Conservation (phyloP, 768 basidiomycete species). For the Trametes gibbosa region DNA sequence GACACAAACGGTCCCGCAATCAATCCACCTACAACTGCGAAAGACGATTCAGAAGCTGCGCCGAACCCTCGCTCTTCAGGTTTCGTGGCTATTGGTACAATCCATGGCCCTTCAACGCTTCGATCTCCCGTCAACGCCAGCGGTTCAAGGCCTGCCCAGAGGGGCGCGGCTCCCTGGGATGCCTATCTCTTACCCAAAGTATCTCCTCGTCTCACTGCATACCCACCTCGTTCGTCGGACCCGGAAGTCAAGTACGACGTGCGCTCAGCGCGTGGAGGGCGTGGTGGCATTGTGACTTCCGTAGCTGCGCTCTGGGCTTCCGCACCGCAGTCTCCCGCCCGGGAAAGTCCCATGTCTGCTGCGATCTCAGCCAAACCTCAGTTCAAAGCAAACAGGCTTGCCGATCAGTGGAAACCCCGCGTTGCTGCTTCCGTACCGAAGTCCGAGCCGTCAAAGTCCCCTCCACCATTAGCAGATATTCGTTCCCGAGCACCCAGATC, state of each 20-base stretch:
- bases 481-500: constrained; percentile 11
- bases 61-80: constrained; percentile 78
- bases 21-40: background rate
- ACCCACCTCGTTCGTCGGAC: constrained; percentile 34
- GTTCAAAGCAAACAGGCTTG: constrained; percentile 9
- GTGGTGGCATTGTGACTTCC: constrained; percentile 70
- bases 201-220: constrained; percentile 14
- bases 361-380: background rate
- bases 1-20: background rate
- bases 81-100: constrained; percentile 63
- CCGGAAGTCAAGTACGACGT: constrained; percentile 67
- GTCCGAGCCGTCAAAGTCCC: constrained; percentile 6
- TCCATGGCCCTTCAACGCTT: constrained; percentile 32
- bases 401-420: constrained; percentile 9
- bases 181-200: constrained; percentile 10
- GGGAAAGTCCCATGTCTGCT: background rate
- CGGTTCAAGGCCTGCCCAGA: background rate
- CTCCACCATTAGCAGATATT: background rate
- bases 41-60: constrained; percentile 24
- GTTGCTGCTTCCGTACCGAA: background rate
- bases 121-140: background rate
- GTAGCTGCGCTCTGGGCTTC: constrained; percentile 75
- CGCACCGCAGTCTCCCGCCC: constrained; percentile 15
- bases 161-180: constrained; percentile 1
- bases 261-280: constrained; percentile 73